Percentiles rank a stretch among this genome's conserved stretches.
Evolutionary conservation across 23 red algal genomes (phyloP).

Genomic region (Gracilaria domingensis): DNA sequence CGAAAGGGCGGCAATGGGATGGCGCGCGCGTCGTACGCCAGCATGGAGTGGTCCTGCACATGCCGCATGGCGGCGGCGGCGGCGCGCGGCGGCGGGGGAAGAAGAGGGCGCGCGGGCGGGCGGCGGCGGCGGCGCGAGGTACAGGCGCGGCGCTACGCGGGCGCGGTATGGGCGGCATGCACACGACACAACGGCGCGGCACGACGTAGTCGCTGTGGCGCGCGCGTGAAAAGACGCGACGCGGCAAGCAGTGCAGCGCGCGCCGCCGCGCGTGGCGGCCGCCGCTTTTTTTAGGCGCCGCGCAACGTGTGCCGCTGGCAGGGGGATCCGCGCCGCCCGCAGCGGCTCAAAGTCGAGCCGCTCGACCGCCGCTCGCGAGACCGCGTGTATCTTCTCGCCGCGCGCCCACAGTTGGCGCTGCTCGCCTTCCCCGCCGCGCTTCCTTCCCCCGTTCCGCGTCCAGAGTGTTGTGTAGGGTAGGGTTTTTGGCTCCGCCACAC

Average conservation of each 20-base stretch:
- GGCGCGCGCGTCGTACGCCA: slow-evolving; percentile 18
- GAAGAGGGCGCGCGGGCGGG: neutral
- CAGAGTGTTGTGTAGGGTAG: too few species aligned
- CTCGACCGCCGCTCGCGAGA: neutral
- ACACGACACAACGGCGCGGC: too few species aligned
- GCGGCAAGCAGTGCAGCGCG: neutral
- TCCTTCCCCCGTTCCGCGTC: too few species aligned
- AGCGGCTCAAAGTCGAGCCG: too few species aligned
- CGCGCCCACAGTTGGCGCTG: too few species aligned
- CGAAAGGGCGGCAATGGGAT: slow-evolving; percentile 17
- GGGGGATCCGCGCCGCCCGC: slow-evolving; percentile 8
- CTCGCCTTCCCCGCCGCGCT: too few species aligned
- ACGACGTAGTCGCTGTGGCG: neutral
- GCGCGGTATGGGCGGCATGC: slow-evolving; percentile 14
- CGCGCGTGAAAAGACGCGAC: neutral
- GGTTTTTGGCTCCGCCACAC: too few species aligned
- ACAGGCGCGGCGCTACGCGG: neutral
- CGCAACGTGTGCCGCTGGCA: neutral
- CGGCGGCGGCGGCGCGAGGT: neutral
- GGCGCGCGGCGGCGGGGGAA: too few species aligned
- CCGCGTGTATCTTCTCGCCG: neutral
- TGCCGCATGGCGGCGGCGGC: neutral
- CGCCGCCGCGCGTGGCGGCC: too few species aligned
- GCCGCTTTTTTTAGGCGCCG: neutral
- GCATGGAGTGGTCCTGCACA: slow-evolving; percentile 27